Percentiles rank a stretch among this genome's conserved stretches.
Evolutionary conservation across 73 alveolate genomes (phyloP).

Genomic region (Paramecium primaurelia): DNA sequence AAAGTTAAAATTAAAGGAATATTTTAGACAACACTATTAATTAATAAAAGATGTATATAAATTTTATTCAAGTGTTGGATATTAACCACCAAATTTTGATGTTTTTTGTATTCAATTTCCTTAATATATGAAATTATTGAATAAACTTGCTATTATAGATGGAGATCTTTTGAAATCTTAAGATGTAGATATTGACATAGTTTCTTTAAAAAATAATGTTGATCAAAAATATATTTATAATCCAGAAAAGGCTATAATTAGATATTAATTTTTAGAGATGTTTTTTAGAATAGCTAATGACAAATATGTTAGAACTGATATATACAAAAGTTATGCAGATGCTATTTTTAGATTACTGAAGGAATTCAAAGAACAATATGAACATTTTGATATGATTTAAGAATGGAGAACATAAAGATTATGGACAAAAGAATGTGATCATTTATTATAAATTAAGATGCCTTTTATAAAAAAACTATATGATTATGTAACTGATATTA

Average conservation of each 20-base stretch:
- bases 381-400: neutral
- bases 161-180: neutral
- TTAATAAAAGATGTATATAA: slow-evolving; percentile 45
- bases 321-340: slow-evolving; percentile 45
- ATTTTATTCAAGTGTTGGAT: slow-evolving; percentile 31
- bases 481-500: slow-evolving; percentile 32
- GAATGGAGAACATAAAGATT: slow-evolving; percentile 65
- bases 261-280: slow-evolving; percentile 68
- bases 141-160: neutral
- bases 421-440: slow-evolving; percentile 69
- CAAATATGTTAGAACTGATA: slow-evolving; percentile 60
- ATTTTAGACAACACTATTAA: slow-evolving; percentile 44
- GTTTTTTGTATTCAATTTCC: neutral
- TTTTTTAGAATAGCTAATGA: slow-evolving; percentile 64
- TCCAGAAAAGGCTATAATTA: slow-evolving; percentile 63
- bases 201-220: neutral
- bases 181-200: neutral
- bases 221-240: slow-evolving; percentile 18
- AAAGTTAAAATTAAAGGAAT: slow-evolving; percentile 52
- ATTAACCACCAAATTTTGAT: slow-evolving; percentile 12
- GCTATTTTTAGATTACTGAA: slow-evolving; percentile 60
- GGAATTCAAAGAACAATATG: slow-evolving; percentile 35
- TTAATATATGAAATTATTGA: slow-evolving; percentile 35
- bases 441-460: slow-evolving; percentile 37
- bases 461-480: slow-evolving; percentile 61